Evolutionary conservation across 371 early-diverging fungal species (phyloP), one percentile per base, ranked within the genome.

Genomic region (Cokeromyces recurvatus): DNA sequence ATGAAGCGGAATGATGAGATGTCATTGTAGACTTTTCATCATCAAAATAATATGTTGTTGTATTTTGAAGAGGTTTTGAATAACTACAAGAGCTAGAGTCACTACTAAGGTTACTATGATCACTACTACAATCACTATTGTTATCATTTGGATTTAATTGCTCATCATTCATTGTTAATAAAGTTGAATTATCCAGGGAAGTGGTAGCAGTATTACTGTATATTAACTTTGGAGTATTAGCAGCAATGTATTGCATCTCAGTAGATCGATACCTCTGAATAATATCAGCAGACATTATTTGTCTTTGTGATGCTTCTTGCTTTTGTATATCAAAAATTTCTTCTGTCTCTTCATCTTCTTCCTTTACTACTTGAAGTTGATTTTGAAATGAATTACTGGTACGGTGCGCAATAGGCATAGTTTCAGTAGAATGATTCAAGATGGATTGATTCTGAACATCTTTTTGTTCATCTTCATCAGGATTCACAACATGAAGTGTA

Each of bases 231-330:
- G 29, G 29, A 29, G 29, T 29, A n/a, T n/a, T n/a, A n/a, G n/a
- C n/a, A n/a, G n/a, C n/a, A n/a, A n/a, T n/a, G n/a, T n/a, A n/a
- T n/a, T n/a, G n/a, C n/a, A n/a, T n/a, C n/a, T 59, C 59, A 6
- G 57, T 56, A 17, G 71, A 64, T 15, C 67, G 53, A 35, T 71
- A 71, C 65, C 64, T 62, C 15, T 66, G 41, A 4, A 71, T 39
- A 9, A 71, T 34, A 27, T 61, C 67, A 4, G 64, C 64, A 12
- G 71, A 71, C 43, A 71, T 52, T 0, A 67, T 59, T 22, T 23
- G 38, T 35, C 35, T 51, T 14, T 56, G 48, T 15, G 47, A 39
- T 11, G 51, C 44, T 25, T 49, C 56, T 2, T 37, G 47, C 7
- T 46, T 42, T n/a, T n/a, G n/a, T n/a, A n/a, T n/a, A n/a, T n/a